A percentile compares a stretch with the other conserved stretches of the same genome.
These are phyloP conservation scores for Colletotrichum sp. DNA, from an alignment of 2,329 filamentous ascomycete species.

Conservation along the genomic window DNA sequence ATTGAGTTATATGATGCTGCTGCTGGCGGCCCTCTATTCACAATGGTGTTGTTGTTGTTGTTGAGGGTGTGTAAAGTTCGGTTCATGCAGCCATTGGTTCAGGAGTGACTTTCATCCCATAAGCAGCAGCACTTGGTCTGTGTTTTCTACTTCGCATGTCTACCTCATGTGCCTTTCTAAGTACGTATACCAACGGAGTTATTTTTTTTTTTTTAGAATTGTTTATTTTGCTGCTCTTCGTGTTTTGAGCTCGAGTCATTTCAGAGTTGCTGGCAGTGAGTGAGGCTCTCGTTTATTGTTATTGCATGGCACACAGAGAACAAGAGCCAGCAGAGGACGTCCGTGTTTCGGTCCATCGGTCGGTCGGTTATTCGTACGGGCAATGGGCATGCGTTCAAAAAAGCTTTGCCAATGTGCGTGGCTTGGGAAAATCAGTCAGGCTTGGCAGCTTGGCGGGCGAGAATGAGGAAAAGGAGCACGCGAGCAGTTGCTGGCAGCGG, in stretches of 20 bases:
- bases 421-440: neutral
- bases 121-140: neutral
- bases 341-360: too few relatives aligned
- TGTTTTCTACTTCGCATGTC: neutral
- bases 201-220: neutral
- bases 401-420: constrained; percentile 22
- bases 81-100: neutral
- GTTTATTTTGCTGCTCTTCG: neutral
- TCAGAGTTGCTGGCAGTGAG: neutral
- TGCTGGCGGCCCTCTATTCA: neutral
- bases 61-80: neutral
- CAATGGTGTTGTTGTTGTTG: neutral
- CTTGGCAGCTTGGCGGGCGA: constrained; percentile 15
- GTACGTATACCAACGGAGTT: neutral
- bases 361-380: too few relatives aligned
- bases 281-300: neutral
- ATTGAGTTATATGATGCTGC: neutral
- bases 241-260: neutral
- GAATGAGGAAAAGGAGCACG: constrained; percentile 14
- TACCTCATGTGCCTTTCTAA: neutral
- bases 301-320: neutral
- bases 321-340: too few relatives aligned
- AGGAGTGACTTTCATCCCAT: neutral
- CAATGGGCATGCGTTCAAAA: constrained; percentile 1
- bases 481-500: constrained; percentile 18